Evolutionary conservation across 371 early-diverging fungal genomes (phyloP).

Genomic region (Phascolomyces articulosus): DNA sequence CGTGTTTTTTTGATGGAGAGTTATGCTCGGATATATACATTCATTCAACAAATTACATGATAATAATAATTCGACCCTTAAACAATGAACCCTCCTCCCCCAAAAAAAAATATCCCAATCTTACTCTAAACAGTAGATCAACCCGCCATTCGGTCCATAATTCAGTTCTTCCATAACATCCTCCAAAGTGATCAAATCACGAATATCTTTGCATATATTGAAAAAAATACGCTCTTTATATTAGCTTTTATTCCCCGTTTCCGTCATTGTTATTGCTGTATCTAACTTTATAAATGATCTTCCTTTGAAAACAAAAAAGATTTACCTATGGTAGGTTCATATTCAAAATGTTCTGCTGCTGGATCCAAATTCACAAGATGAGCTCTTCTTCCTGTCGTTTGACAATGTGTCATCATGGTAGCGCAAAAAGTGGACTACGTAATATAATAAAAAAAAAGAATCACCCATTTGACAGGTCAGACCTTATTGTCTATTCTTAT

Average conservation of each 20-base stretch:
- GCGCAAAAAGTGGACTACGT: conserved; percentile 94
- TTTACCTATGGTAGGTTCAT: conserved; percentile 84
- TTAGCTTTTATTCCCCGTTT: not conserved
- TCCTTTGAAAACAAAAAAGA: not conserved
- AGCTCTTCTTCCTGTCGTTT: conserved; percentile 78
- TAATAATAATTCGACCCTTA: no score
- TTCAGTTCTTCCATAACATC: conserved; percentile 98
- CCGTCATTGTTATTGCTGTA: no score
- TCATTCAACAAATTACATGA: no score
- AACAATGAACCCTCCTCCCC: no score
- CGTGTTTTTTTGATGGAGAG: not conserved
- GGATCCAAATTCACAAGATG: conserved; percentile 99
- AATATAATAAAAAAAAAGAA: not conserved
- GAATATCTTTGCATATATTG: conserved; percentile 70
- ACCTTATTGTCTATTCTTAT: not conserved
- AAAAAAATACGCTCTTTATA: not conserved
- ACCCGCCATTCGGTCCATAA: conserved; percentile 99
- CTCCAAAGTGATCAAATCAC: conserved; percentile 94
- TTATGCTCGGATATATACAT: not conserved
- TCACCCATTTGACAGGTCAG: no score
- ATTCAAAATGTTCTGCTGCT: conserved; percentile 94
- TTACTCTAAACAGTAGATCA: conserved; percentile 95
- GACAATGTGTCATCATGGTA: conserved; percentile 92
- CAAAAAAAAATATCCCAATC: no score
- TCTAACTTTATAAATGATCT: not conserved